Evolutionary conservation across 2,329 filamentous ascomycete genomes (phyloP), one percentile per base, ranked within the genome.

Genomic region (Cladophialophora yegresii): DNA sequence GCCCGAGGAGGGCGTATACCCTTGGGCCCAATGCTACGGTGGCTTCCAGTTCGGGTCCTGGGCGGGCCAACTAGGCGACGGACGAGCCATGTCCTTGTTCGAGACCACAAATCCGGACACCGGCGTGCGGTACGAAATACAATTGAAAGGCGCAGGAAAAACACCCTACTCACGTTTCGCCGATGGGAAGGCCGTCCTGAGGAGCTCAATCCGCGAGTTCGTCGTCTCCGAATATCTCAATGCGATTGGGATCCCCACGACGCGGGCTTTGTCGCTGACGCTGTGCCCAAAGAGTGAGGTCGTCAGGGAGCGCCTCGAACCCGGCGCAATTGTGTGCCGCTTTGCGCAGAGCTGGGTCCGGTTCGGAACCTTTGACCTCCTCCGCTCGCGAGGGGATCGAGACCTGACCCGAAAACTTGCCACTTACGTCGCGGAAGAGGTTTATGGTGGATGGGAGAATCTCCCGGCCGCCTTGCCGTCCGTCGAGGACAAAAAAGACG

Each of bases 21-120:
- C 95, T 0, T 99, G 95, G 95, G 93, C 95, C 33, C 95, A 99
- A 78, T 98, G 95, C 79, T 99, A 99, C 76, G 95, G 95, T 63
- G 80, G 80, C 47, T 82, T 80, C 77, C 81, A 82, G 76, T 82
- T 82, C 77, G 95, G 95, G 5, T 87, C 90, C 70, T 99, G 93
- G 93, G 95, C 95, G 3, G 93, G 95, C 5, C 95, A 99, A 77
- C 85, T 99, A 0, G 95, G 95, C 49, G 95, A 99, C 74, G 95
- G 95, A 12, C 85, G 95, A 61, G 95, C 93, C 32, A 98, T 99
- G 71, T 96, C 91, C 40, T 82, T 99, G 1, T 98, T 98, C 73
- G 95, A 99, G 77, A 86, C 88, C 26, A 93, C 87, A 4, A 96
- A 93, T 73, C 87, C 89, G 0, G 73, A 76, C 1, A 90, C 89